Base-by-base conservation (phyloP, 805 yeast genomes). In the Candida golubevii region DNA sequence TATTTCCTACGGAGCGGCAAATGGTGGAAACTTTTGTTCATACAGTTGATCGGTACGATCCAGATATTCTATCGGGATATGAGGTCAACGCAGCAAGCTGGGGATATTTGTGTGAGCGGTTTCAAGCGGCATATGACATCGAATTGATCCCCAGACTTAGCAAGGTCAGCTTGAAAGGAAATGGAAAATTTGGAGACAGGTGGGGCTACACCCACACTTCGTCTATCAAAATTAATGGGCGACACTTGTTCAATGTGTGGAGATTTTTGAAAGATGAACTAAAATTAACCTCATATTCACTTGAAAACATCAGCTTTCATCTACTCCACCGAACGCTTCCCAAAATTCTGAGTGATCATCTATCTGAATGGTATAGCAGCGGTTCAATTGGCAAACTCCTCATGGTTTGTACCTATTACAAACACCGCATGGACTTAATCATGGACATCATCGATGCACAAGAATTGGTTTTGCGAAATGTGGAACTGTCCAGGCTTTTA, bases 221-320 rank as follows among this genome's bases (percentile, higher is more conserved):
- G 0, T 79, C 77, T 1, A 74, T 88, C 9, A 66, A 60, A 36
- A 72, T 90, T 1, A 75, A 82, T 9, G 99, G 99, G 0, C 62
- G 99, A 32, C 95, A 91, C 58, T 70, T 86, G 55, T 56, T 93
- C 27, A 91, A 90, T 57, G 66, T 91, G 0, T 93, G 99, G 99
- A 67, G 97, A 51, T 63, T 80, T 2, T 51, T 93, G 42, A 68
- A 86, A 43, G 62, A 72, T 5, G 95, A 85, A 26, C 49, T 86
- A 27, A 78, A 75, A 39, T 64, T 91, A 38, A 71, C 78, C 3
- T 80, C 79, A 43, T 89, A 88, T 56, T 77, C 90, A 0, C 60
- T 91, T 7, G 97, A 91, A 59, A 85, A 85, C 55, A 79, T 88
- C 2, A 76, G 82, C 1, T 84, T 71, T 51, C 85, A 88, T 51